Evolutionary conservation across 495 filamentous ascomycete species (phyloP).

Genomic region (Trichoderma parareesei): DNA sequence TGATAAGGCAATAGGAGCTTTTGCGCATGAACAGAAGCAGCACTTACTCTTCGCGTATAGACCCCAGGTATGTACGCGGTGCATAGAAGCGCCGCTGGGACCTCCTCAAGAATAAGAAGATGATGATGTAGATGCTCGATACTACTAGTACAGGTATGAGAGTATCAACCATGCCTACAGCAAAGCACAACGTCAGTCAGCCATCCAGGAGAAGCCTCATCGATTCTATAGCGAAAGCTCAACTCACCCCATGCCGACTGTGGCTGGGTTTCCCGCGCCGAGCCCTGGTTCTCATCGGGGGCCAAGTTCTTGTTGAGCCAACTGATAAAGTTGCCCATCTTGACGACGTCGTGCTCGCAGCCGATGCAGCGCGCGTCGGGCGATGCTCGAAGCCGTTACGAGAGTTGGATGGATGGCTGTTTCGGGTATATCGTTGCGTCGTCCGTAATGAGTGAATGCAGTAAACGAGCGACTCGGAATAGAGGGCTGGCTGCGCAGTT

Average conservation of each 20-base stretch:
- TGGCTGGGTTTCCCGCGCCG: neutral
- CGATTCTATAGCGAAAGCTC: neutral
- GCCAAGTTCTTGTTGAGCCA: conserved; percentile 7
- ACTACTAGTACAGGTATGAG: conserved; percentile 60
- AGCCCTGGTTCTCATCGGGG: neutral
- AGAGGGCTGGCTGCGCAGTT: neutral
- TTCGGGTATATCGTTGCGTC: neutral
- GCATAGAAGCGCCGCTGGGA: conserved; percentile 72
- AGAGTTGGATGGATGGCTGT: neutral
- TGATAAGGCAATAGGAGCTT: neutral
- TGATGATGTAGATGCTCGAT: conserved; percentile 52
- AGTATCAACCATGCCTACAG: conserved; percentile 53
- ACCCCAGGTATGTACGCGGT: conserved; percentile 80
- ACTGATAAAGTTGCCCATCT: conserved; percentile 9
- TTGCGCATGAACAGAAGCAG: neutral
- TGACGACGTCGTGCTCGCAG: neutral
- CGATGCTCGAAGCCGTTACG: neutral
- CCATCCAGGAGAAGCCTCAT: neutral
- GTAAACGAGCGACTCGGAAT: neutral
- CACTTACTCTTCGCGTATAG: conserved; percentile 53
- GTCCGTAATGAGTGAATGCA: neutral
- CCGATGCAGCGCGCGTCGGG: neutral
- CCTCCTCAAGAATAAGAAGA: conserved; percentile 72
- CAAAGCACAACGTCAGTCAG: neutral
- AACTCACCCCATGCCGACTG: conserved; percentile 3